Evolutionary conservation across 169 alveolate genomes (phyloP).

Genomic region (Plasmodium gaboni): DNA sequence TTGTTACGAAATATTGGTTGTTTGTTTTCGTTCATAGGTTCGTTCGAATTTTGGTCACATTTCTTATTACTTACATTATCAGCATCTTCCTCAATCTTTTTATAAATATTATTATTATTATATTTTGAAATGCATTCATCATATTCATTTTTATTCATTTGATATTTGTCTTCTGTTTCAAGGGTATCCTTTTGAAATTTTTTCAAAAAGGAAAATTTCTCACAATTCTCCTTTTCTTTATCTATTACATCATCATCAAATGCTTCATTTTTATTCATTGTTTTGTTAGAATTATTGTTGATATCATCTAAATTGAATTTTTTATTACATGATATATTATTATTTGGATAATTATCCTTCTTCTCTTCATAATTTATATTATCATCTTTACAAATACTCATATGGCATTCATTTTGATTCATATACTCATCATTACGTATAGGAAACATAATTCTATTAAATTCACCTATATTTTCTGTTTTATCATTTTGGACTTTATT

Average conservation of each 20-base stretch:
- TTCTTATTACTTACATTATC: not conserved
- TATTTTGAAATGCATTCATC: not conserved
- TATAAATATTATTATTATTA: not conserved
- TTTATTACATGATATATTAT: slow-evolving; percentile 5
- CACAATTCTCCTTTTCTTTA: not conserved
- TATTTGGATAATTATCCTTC: not conserved
- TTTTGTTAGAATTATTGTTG: no score
- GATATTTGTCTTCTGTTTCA: slow-evolving; percentile 4
- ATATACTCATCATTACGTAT: not conserved
- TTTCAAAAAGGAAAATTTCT: no score
- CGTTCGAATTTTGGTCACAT: not conserved
- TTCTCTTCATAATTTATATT: not conserved
- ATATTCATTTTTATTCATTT: slow-evolving; percentile 1
- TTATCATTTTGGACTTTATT: not conserved
- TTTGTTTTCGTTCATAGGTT: not conserved
- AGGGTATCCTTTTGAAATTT: not conserved
- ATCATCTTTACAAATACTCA: slow-evolving; percentile 16
- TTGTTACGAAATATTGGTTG: slow-evolving; percentile 37
- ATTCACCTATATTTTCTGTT: slow-evolving; percentile 12
- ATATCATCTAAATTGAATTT: not conserved
- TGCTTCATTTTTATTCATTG: not conserved
- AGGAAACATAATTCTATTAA: slow-evolving; percentile 9
- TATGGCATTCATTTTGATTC: slow-evolving; percentile 6
- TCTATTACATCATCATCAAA: not conserved
- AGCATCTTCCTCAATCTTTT: not conserved